phyloP scores from a whole-genome alignment of 192 early-diverging fungal genomes.

The Coemansia sp. region DNA sequence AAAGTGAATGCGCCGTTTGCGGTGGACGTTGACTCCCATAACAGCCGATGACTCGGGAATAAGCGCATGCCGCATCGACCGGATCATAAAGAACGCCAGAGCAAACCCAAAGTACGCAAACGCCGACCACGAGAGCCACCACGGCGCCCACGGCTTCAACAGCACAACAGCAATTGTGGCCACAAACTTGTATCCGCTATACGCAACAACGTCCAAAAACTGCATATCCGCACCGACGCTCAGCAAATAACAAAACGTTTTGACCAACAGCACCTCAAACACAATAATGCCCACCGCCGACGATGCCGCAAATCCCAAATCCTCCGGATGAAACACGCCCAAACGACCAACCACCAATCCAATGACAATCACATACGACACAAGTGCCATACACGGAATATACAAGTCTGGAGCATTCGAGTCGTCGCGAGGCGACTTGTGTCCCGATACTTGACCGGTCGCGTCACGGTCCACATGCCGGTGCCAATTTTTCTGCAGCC shows the following conservation, averaged over 20 bases:
- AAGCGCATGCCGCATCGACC: conserved; percentile 74
- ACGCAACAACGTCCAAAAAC: conserved; percentile 83
- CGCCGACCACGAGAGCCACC: conserved; percentile 63
- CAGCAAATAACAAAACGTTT: conserved; percentile 83
- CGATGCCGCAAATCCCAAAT: conserved; percentile 79
- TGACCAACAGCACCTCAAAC: conserved; percentile 80
- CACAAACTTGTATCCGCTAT: conserved; percentile 95
- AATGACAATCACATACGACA: conserved; percentile 83
- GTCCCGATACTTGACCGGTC: conserved; percentile 75
- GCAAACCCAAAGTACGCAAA: conserved; percentile 76
- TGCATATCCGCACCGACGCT: conserved; percentile 80
- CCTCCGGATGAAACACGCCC: conserved; percentile 81
- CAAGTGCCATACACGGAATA: conserved; percentile 92
- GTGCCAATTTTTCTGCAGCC: conserved; percentile 84
- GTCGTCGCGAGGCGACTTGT: conserved; percentile 83
- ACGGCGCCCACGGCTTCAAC: conserved; percentile 54
- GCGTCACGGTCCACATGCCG: conserved; percentile 73
- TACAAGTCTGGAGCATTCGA: conserved; percentile 95
- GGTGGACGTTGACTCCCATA: conserved; percentile 62
- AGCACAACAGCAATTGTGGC: conserved; percentile 60
- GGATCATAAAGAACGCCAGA: conserved; percentile 85
- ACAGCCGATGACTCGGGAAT: conserved; percentile 66
- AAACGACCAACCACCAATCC: conserved; percentile 66
- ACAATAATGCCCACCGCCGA: conserved; percentile 77
- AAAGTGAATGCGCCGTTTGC: conserved; percentile 85